Percentiles rank a stretch among this genome's conserved stretches.
Conservation (phyloP, 306 rosid genomes). For the Sicyos baderoa region DNA sequence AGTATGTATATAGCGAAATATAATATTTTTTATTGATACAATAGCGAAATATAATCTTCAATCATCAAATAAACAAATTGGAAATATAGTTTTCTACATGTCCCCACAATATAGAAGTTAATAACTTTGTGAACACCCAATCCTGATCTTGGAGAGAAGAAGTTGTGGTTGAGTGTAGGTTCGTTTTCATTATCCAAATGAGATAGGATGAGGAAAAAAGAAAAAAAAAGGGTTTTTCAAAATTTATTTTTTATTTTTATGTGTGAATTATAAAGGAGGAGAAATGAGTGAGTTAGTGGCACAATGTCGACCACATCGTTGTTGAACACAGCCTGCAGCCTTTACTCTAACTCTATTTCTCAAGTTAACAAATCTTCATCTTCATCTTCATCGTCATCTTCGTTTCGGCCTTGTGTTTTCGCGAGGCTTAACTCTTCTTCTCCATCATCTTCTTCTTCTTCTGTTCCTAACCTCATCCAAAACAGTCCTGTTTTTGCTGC, state of each 20-base stretch:
- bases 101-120: no score
- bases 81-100: no score
- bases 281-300: slow-evolving; percentile 2
- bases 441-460: background rate
- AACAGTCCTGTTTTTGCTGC: slow-evolving; percentile 75
- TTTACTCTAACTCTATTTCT: slow-evolving; percentile 28
- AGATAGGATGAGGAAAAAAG: no score
- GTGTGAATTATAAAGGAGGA: no score
- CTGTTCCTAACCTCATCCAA: slow-evolving; percentile 62
- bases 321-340: slow-evolving; percentile 34
- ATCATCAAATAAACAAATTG: no score
- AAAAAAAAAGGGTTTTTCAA: no score
- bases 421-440: slow-evolving; percentile 43
- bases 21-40: no score
- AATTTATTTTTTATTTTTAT: no score
- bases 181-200: slow-evolving; percentile 53
- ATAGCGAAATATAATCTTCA: no score
- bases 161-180: slow-evolving; percentile 51
- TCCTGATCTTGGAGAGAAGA: slow-evolving; percentile 65
- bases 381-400: no score
- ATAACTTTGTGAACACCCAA: slow-evolving; percentile 51
- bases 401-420: slow-evolving; percentile 24
- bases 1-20: no score
- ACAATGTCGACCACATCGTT: slow-evolving; percentile 70
- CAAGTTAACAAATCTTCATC: slow-evolving; percentile 25